A percentile compares a stretch with the other conserved stretches of the same genome.
These are phyloP conservation scores for Agaricus blazei DNA, from an alignment of 768 basidiomycete genomes.

Conservation along the genomic window DNA sequence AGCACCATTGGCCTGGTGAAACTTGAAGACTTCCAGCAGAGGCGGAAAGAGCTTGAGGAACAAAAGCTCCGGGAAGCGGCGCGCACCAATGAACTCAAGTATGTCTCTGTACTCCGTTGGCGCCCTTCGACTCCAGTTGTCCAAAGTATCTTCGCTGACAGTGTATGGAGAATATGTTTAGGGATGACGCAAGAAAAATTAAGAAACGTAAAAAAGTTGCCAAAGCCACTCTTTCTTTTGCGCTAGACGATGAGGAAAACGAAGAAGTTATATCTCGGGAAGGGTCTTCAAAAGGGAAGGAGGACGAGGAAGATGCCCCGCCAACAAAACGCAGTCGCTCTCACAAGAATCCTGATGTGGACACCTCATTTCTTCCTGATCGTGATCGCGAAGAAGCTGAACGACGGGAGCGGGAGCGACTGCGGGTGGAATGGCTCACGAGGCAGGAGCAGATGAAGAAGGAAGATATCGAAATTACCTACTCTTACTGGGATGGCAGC, in stretches of 20 bases:
- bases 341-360: slow-evolving; percentile 93
- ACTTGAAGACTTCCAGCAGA: slow-evolving; percentile 90
- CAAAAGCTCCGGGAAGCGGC: slow-evolving; percentile 88
- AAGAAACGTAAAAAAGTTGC: slow-evolving; percentile 93
- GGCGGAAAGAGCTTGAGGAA: slow-evolving; percentile 85
- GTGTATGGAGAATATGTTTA: slow-evolving; percentile 80
- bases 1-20: slow-evolving; percentile 88
- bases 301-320: slow-evolving; percentile 40
- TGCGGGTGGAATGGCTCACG: slow-evolving; percentile 88
- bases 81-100: slow-evolving; percentile 80
- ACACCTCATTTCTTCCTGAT: slow-evolving; percentile 97
- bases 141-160: slow-evolving; percentile 52
- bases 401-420: slow-evolving; percentile 79
- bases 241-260: slow-evolving; percentile 75
- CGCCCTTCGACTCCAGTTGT: slow-evolving; percentile 9
- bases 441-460: slow-evolving; percentile 56
- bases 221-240: slow-evolving; percentile 90
- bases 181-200: slow-evolving; percentile 76
- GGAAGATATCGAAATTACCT: slow-evolving; percentile 85
- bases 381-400: slow-evolving; percentile 95
- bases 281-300: slow-evolving; percentile 30
- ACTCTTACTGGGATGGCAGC: slow-evolving; percentile 98
- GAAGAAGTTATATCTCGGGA: slow-evolving; percentile 26
- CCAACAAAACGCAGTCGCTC: slow-evolving; percentile 71
- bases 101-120: slow-evolving; percentile 35